Evolutionary conservation across 2,329 filamentous ascomycete species (phyloP).

Genomic region (Neofusicoccum umdonicola): DNA sequence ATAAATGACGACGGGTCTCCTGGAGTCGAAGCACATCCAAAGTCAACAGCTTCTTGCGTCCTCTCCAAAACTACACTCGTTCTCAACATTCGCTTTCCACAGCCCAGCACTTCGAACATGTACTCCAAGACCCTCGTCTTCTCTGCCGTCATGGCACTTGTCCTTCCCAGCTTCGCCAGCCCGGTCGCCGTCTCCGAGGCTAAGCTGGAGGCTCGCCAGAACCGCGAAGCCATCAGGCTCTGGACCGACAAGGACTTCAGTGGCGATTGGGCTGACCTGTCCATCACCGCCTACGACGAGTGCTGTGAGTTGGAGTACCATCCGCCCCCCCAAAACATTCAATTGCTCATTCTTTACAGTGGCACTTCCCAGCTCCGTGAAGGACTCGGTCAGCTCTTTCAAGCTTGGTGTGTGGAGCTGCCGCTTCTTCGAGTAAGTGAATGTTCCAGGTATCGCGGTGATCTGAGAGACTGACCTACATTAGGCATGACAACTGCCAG

Average conservation of each 20-base stretch:
- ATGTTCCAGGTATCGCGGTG: too few relatives aligned
- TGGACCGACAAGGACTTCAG: background rate
- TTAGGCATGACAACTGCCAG: background rate
- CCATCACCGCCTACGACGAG: background rate
- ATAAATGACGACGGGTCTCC: too few relatives aligned
- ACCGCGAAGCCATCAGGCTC: background rate
- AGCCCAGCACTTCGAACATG: too few relatives aligned
- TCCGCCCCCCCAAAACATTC: background rate
- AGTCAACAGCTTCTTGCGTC: too few relatives aligned
- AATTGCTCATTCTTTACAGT: background rate
- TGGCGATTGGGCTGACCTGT: background rate
- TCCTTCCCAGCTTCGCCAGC: too few relatives aligned
- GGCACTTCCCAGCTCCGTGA: background rate
- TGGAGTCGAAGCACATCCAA: too few relatives aligned
- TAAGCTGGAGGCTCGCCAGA: background rate
- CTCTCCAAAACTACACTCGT: too few relatives aligned
- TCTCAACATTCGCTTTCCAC: too few relatives aligned
- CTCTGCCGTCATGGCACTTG: too few relatives aligned
- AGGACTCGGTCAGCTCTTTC: background rate
- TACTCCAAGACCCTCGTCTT: too few relatives aligned
- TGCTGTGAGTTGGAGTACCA: background rate
- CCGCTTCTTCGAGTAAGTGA: background rate
- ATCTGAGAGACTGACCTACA: background rate
- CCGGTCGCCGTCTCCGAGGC: background rate
- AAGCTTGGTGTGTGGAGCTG: background rate